Base-by-base conservation (phyloP, 1,139 yeast species). In the Taphrina confusa region DNA sequence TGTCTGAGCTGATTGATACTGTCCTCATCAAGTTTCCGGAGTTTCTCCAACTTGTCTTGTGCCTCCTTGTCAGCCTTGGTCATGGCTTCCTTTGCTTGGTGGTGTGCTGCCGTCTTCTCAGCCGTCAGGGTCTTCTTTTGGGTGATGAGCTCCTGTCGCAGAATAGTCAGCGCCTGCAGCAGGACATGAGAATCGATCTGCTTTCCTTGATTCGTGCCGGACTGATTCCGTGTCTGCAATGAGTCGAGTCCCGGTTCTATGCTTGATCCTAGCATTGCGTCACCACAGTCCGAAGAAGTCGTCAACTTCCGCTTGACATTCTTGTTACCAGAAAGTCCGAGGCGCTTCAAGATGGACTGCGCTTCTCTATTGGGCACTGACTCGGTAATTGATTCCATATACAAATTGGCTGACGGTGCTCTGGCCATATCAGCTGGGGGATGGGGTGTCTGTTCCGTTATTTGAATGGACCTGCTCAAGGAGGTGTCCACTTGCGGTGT, bases 91-190 rank as follows among this genome's bases (percentile, higher is more conserved):
- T n/a, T 12, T 5, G 45, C 45, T 11, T 37, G 33, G 14, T 25
- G 36, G 8, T n/a, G 45, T 2, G 45, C 45, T 18, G 40, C 27
- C 12, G 36, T 28, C 20, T 30, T 25, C 23, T 50, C 55, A 1
- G 30, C 45, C 16, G 45, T 37, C 36, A 23, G 11, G 4, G 25
- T 4, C 25, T 37, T 50, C n/a, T 28, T 37, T 27, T 50, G 55
- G 14, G 16, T n/a, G 20, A 16, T 16, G 14, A 34, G 36, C 14
- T 50, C 55, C 23, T 23, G 27, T 14, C 55, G 28, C 46, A 50
- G 20, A 2, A 50, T 36, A 8, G 22, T 16, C 25, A 50, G 27
- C 14, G 55, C 55, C 18, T 50, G 40, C 34, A 50, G 6, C 28
- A 50, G 14, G 18, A 25, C 31, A 5, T 16, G 8, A n/a, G 28